These are phyloP conservation scores for Asterophora lycoperdoides DNA, from an alignment of 768 basidiomycete species.

Conservation along the genomic window DNA sequence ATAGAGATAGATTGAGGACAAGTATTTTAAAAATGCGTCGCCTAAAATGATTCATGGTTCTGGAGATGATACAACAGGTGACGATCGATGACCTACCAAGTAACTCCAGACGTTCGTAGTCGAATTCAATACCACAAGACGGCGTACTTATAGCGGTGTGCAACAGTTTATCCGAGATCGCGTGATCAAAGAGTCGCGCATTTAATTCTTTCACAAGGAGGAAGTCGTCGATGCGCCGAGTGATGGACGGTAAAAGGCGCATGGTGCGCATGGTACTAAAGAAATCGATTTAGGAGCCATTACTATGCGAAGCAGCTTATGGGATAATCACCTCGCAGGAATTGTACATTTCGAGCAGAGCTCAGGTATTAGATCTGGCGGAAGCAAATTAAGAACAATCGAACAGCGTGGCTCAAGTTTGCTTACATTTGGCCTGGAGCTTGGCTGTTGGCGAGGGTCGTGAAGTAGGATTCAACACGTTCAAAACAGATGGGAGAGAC, in stretches of 20 bases:
- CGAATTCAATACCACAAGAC: slow-evolving; percentile 60
- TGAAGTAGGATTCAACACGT: slow-evolving; percentile 56
- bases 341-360: slow-evolving; percentile 68
- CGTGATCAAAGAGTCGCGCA: slow-evolving; percentile 55
- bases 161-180: slow-evolving; percentile 58
- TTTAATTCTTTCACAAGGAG: slow-evolving; percentile 79
- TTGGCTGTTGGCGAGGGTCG: slow-evolving; percentile 36
- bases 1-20: slow-evolving; percentile 71
- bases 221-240: slow-evolving; percentile 65
- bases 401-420: background rate
- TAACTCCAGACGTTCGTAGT: slow-evolving; percentile 84
- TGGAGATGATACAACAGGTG: slow-evolving; percentile 1
- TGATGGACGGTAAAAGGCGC: slow-evolving; percentile 70
- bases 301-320: background rate
- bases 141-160: slow-evolving; percentile 67
- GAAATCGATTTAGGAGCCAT: slow-evolving; percentile 3
- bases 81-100: slow-evolving; percentile 46
- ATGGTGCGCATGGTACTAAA: slow-evolving; percentile 63
- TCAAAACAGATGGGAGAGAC: slow-evolving; percentile 45
- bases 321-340: slow-evolving; percentile 56
- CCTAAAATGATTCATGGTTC: slow-evolving; percentile 37
- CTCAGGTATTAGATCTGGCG: slow-evolving; percentile 78
- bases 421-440: slow-evolving; percentile 54
- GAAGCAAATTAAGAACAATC: background rate
- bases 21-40: slow-evolving; percentile 80